These are phyloP conservation scores for Botrytis pseudocinerea DNA, from an alignment of 2,329 filamentous ascomycete species.

Conservation along the genomic window DNA sequence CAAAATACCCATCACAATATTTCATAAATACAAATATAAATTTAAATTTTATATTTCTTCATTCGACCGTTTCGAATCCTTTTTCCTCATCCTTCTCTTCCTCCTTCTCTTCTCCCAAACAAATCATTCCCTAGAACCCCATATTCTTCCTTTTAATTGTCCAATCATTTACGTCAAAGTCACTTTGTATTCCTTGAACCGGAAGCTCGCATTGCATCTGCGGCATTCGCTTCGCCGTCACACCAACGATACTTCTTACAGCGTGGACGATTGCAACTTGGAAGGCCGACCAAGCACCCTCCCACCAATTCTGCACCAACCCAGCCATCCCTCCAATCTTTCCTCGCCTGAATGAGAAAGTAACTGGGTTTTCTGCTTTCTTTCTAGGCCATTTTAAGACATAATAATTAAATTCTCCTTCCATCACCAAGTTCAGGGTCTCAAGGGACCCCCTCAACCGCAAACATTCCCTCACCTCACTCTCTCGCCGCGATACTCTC, in stretches of 20 bases:
- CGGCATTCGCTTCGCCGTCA: slow-evolving; percentile 22
- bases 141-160: slow-evolving; percentile 13
- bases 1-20: not conserved
- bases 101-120: not conserved
- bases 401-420: not conserved
- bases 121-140: not conserved
- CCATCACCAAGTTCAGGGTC: slow-evolving; percentile 30
- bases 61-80: not conserved
- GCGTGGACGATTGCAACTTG: slow-evolving; percentile 20
- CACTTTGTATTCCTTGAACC: slow-evolving; percentile 20
- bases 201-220: slow-evolving; percentile 25
- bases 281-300: slow-evolving; percentile 7
- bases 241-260: slow-evolving; percentile 16
- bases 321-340: slow-evolving; percentile 15
- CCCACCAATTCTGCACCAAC: slow-evolving; percentile 21
- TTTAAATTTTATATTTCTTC: not conserved
- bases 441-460: slow-evolving; percentile 37
- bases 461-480: slow-evolving; percentile 42
- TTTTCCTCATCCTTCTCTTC: not conserved
- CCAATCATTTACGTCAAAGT: slow-evolving; percentile 22
- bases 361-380: slow-evolving; percentile 12
- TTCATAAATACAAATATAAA: no score
- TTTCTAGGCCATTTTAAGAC: slow-evolving; percentile 21
- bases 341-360: slow-evolving; percentile 20
- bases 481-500: slow-evolving; percentile 43